Base-by-base conservation (phyloP, 2,329 filamentous ascomycete species). In the Achaetomium macrosporum region DNA sequence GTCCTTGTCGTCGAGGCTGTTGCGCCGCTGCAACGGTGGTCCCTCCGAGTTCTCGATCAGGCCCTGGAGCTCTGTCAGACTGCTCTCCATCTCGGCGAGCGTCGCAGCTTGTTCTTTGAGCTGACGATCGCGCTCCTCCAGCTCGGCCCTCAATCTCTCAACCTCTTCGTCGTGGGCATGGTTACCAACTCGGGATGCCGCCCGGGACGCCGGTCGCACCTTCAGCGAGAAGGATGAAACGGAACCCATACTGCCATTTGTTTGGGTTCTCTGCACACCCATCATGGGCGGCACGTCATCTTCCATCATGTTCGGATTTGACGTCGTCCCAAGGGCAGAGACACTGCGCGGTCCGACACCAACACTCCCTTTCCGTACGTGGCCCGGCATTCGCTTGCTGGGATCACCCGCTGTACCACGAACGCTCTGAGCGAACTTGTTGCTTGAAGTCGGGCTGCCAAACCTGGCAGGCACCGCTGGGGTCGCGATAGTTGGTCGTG, bases 61-160 rank as follows among this genome's bases (percentile, higher is more conserved):
- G 17, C 78, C 68, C 60, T 80, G 77, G 16, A 96, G 76, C 66
- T 96, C 91, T n/a, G 83, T 83, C 43, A 96, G 73, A 57, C 85
- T 92, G 55, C 78, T 81, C 66, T 99, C 92, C 86, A 99, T 96
- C 61, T 99, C 93, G 13, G 84, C 78, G 48, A 99, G 72, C 16
- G 85, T 88, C 5, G 82, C 75, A 2, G 89, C 84, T 68, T 99
- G 93, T 41, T 96, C 93, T 61, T 85, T 86, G n/a, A 99, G 73
- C 66, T 96, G 89, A 59, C 78, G 82, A 61, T 97, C 90, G 30
- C 90, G 84, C 57, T 96, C 90, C 58, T 90, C 84, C 17, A 97
- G 76, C 67, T 92, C 82, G 37, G 76, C 73, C 56, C 82, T 84
- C 29, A 99, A 75, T 31, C 82, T 78, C 61, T 87, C 84, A 8